Evolutionary conservation across 192 early-diverging fungal genomes (phyloP).

Genomic region (Anaeromyces robustus): DNA sequence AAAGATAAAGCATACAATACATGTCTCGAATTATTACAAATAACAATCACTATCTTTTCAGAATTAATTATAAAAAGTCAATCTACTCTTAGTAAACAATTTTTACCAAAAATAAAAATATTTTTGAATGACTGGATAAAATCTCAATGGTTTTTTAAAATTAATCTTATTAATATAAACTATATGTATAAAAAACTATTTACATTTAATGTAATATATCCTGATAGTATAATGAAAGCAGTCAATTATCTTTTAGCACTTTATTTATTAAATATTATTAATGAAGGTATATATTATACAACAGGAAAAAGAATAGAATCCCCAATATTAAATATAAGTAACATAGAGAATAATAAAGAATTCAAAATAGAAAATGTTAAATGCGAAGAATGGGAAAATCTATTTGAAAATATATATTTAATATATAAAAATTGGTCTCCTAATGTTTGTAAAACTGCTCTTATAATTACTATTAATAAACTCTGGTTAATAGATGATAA

Average conservation of each 20-base stretch:
- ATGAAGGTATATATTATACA: not conserved
- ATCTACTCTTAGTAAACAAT: not conserved
- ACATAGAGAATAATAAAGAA: not conserved
- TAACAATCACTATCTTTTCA: not conserved
- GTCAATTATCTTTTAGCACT: not conserved
- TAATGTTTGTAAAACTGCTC: not conserved
- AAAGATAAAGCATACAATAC: not conserved
- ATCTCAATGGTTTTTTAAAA: not conserved
- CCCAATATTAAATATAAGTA: not conserved
- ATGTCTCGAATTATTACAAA: not conserved
- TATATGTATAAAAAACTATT: not conserved
- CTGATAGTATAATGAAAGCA: not conserved
- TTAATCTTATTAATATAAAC: not conserved
- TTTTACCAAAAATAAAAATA: not conserved
- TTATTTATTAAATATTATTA: not conserved
- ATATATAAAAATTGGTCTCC: not conserved
- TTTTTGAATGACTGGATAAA: not conserved
- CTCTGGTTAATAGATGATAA: not conserved
- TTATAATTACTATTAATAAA: not conserved
- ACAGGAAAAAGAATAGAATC: not conserved
- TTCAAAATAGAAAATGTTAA: not conserved
- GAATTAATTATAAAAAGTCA: not conserved
- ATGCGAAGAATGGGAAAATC: not conserved
- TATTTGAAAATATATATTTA: not conserved
- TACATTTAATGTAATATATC: not conserved